Evolutionary conservation across 2,329 filamentous ascomycete species (phyloP), one percentile per base, ranked within the genome.

Genomic region (Alternaria sp.): DNA sequence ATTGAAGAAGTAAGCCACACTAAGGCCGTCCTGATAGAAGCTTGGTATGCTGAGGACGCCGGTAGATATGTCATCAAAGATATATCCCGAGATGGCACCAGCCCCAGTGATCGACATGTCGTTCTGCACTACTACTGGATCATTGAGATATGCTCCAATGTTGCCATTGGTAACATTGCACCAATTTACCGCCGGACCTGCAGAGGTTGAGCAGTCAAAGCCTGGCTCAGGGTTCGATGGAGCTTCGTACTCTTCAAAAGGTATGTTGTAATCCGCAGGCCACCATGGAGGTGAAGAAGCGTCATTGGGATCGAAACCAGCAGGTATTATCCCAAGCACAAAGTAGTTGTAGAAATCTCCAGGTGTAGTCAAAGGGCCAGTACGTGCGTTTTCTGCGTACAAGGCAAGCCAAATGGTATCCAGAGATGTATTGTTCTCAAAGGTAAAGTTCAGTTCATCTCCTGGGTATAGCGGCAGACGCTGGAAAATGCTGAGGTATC

Each of bases 321-420:
- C 28, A 11, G 28, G 28, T 30, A 30, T 30, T 11, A 30, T 1
- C 9, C 28, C 28, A 1, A 79, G 66, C 2, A 82, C 80, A 34
- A 82, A 82, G 65, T 78, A 81, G 57, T 82, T 81, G 69, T 80
- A 83, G 52, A 81, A 80, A 58, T 82, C 80, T 1, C 79, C 79
- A 1, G 74, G 79, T 2, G 78, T 82, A 4, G 72, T 75, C 1
- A 82, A 61, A 1, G 78, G 76, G 1, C 67, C 69, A 2, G 67
- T 69, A 7, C 64, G 34, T 12, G 6, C 12, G 3, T 12, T 14
- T 12, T 36, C 32, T 16, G 12, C 14, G 12, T 16, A 36, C 5
- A 36, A 7, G 12, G 32, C 32, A 36, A 36, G 32, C 32, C 32
- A 36, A 16, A 14, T 14, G 14, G 12, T 16, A 36, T 14, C 14